Evolutionary conservation across 2,329 filamentous ascomycete genomes (phyloP).

Genomic region (Ceratocystis lukuohia): DNA sequence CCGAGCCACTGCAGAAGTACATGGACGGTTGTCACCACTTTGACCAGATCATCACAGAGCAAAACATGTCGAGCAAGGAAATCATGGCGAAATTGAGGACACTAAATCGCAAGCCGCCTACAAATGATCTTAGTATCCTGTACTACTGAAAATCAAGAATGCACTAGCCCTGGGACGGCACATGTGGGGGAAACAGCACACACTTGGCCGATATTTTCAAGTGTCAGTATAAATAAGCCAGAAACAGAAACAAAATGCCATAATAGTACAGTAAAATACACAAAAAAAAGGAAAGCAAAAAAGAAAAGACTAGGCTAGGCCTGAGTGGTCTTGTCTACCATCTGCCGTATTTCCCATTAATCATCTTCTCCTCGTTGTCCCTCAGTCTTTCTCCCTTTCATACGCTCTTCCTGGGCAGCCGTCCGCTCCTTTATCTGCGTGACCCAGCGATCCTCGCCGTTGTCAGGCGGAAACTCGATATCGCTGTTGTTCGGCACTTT

Average conservation of each 20-base stretch:
- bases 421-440: background rate
- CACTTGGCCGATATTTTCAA: background rate
- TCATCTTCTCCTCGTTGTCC: slow-evolving; percentile 14
- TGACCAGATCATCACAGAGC: slow-evolving; percentile 70
- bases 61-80: slow-evolving; percentile 54
- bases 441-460: slow-evolving; percentile 12
- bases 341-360: background rate
- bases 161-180: background rate
- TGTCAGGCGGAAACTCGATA: slow-evolving; percentile 29
- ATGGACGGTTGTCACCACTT: slow-evolving; percentile 63
- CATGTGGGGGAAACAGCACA: slow-evolving; percentile 12
- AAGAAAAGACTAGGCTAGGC: background rate
- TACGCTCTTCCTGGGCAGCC: background rate
- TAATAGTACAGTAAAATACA: slow-evolving; percentile 15
- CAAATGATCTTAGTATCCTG: slow-evolving; percentile 41
- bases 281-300: background rate
- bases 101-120: slow-evolving; percentile 33
- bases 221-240: background rate
- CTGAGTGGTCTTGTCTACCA: background rate
- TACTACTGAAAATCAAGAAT: slow-evolving; percentile 31
- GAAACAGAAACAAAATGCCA: background rate
- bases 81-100: slow-evolving; percentile 55
- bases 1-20: slow-evolving; percentile 49
- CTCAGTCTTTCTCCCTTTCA: slow-evolving; percentile 20
- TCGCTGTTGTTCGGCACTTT: slow-evolving; percentile 30